phyloP scores from a whole-genome alignment of 371 early-diverging fungal species.

The Umbelopsis sp. region DNA sequence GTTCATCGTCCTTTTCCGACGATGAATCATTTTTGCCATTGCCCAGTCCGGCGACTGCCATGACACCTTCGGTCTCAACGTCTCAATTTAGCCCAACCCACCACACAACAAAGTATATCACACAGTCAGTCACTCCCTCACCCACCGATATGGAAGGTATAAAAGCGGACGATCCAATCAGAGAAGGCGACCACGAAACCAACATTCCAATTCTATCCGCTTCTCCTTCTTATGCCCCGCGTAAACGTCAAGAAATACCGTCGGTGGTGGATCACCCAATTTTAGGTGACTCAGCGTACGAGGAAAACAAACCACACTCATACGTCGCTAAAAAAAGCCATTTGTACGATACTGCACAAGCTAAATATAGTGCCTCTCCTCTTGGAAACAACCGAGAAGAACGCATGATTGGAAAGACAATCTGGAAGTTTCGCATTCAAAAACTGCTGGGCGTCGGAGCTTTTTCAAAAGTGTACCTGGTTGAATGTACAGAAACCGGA shows the following conservation, averaged over 20 bases:
- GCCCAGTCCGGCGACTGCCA: conserved; percentile 38
- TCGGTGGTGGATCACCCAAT: conserved; percentile 38
- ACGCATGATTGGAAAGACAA: conserved; percentile 38
- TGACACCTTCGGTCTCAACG: conserved; percentile 21
- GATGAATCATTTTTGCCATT: conserved; percentile 38
- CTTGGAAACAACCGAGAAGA: conserved; percentile 25
- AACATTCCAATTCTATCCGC: conserved; percentile 40
- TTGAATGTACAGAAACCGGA: conserved; percentile 23
- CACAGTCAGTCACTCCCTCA: conserved; percentile 23
- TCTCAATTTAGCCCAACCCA: conserved; percentile 2
- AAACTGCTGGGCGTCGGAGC: conserved; percentile 49
- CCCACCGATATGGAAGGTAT: conserved; percentile 22
- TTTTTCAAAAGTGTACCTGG: conserved; percentile 52
- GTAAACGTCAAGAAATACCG: conserved; percentile 37
- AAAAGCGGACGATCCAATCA: conserved; percentile 15
- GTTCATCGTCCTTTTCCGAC: conserved; percentile 21
- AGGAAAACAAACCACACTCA: conserved; percentile 1
- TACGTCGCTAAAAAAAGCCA: conserved; percentile 7
- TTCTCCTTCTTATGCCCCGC: conserved; percentile 30
- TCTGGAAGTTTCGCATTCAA: conserved; percentile 37
- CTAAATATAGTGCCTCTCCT: conserved; percentile 30
- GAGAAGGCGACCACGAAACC: conserved; percentile 15
- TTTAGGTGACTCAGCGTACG: conserved; percentile 38
- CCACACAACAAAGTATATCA: conserved; percentile 21
- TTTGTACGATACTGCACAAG: conserved; percentile 4